Evolutionary conservation across 2,329 filamentous ascomycete species (phyloP), one percentile per base, ranked within the genome.

Genomic region (Talaromyces sp.): DNA sequence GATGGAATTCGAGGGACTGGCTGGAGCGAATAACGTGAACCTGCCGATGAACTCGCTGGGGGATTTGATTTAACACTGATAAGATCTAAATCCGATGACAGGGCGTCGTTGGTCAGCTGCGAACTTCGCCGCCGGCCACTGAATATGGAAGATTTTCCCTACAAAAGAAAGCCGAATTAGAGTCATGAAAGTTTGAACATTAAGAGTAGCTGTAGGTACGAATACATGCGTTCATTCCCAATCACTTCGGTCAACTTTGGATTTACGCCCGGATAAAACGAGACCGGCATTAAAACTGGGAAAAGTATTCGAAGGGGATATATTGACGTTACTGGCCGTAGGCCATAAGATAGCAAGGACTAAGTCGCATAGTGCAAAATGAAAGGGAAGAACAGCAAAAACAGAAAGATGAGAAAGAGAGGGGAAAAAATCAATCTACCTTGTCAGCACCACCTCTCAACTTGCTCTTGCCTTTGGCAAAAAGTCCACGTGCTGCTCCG

Each of bases 401-500:
- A n/a, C 3, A 24, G 31, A 52, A 29, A 56, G 56, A 58, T 53
- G 11, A 38, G 38, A 21, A 21, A 38, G 17, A 26, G 17, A 41
- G n/a, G n/a, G n/a, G n/a, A 54, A 49, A 62, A 62, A 84, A 81
- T 88, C 79, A 86, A 87, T 91, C 91, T 89, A 93, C 90, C 90
- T 96, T 96, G 77, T 95, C 90, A 71, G 76, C 76, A 58, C 76
- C 76, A 72, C 82, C 81, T 73, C 81, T 80, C 70, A 96, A 86
- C 76, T 91, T 93, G 78, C 85, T 93, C 78, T 90, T 93, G 67
- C 93, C 91, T 78, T 96, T 96, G 66, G 89, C 91, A 74, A 97
- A 88, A 65, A 97, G 77, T 57, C 93, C 93, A 79, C 96, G 96
- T 55, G 93, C 92, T 61, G 91, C 91, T 46, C 54, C 59, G 64